Percentiles rank a stretch among this genome's conserved stretches.
Evolutionary conservation across 768 basidiomycete genomes (phyloP).

Genomic region (Mycena rosella): DNA sequence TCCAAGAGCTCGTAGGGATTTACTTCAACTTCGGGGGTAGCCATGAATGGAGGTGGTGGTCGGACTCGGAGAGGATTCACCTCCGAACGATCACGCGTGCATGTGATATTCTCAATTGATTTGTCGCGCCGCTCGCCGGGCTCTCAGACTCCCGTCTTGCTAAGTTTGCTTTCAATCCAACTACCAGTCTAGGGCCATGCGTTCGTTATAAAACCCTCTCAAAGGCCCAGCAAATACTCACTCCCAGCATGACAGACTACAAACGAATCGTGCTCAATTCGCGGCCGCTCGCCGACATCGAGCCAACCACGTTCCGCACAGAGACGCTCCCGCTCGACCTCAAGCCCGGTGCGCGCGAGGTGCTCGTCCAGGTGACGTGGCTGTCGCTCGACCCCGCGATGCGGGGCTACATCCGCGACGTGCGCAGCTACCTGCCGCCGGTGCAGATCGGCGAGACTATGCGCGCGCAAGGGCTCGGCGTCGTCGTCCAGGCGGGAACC

Average conservation of each 20-base stretch:
- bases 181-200: too few species aligned
- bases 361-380: slow-evolving; percentile 84
- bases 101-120: neutral
- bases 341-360: slow-evolving; percentile 64
- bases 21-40: slow-evolving; percentile 62
- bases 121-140: neutral
- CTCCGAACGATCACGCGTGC: slow-evolving; percentile 2
- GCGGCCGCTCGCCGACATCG: slow-evolving; percentile 77
- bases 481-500: slow-evolving; percentile 70
- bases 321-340: slow-evolving; percentile 66
- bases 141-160: too few species aligned
- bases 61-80: too few species aligned
- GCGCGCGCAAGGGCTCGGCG: slow-evolving; percentile 77
- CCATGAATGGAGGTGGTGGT: neutral
- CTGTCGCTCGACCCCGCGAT: slow-evolving; percentile 90
- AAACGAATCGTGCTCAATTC: slow-evolving; percentile 82
- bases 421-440: slow-evolving; percentile 78
- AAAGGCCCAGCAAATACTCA: neutral
- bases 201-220: slow-evolving; percentile 7
- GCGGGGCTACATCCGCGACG: slow-evolving; percentile 84
- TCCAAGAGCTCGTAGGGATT: slow-evolving; percentile 83
- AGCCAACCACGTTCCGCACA: slow-evolving; percentile 78
- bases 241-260: slow-evolving; percentile 51
- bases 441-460: slow-evolving; percentile 84
- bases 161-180: too few species aligned